A percentile compares a stretch with the other conserved stretches of the same genome.
These are phyloP conservation scores for Hypoxylon rubiginosum DNA, from an alignment of 2,329 filamentous ascomycete species.

Conservation along the genomic window DNA sequence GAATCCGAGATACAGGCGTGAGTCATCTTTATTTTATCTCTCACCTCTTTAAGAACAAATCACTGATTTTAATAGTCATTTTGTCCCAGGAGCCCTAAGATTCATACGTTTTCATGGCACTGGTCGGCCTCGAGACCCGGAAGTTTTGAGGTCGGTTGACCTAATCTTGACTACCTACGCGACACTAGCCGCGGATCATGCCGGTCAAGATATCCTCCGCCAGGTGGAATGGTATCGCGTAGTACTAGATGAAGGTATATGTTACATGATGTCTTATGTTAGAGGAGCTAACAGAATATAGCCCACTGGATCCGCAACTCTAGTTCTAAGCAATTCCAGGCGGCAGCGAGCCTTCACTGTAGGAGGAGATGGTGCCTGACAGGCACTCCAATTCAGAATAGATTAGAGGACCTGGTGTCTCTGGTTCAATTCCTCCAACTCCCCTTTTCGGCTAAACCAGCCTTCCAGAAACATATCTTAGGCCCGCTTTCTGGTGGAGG, in stretches of 20 bases:
- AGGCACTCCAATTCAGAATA: conserved; percentile 57
- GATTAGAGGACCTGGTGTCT: conserved; percentile 54
- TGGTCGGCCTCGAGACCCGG: conserved; percentile 15
- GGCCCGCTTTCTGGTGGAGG: conserved; percentile 18
- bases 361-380: conserved; percentile 55
- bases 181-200: conserved; percentile 49
- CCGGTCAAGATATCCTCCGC: conserved; percentile 31
- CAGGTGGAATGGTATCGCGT: conserved; percentile 51
- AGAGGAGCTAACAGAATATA: conserved; percentile 35
- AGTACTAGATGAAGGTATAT: conserved; percentile 57
- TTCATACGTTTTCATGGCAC: conserved; percentile 41
- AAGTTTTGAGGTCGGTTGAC: conserved; percentile 43
- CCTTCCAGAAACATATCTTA: conserved; percentile 23
- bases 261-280: neutral
- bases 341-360: conserved; percentile 45
- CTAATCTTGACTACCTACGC: conserved; percentile 52
- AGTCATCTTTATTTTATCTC: too few relatives aligned
- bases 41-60: neutral
- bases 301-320: conserved; percentile 56
- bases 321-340: conserved; percentile 50
- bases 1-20: conserved; percentile 7
- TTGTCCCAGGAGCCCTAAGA: conserved; percentile 6
- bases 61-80: conserved; percentile 7
- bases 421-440: conserved; percentile 52
- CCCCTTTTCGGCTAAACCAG: conserved; percentile 34